These are phyloP conservation scores for Heritiera fomes DNA, from an alignment of 345 rosid genomes.

Conservation along the genomic window DNA sequence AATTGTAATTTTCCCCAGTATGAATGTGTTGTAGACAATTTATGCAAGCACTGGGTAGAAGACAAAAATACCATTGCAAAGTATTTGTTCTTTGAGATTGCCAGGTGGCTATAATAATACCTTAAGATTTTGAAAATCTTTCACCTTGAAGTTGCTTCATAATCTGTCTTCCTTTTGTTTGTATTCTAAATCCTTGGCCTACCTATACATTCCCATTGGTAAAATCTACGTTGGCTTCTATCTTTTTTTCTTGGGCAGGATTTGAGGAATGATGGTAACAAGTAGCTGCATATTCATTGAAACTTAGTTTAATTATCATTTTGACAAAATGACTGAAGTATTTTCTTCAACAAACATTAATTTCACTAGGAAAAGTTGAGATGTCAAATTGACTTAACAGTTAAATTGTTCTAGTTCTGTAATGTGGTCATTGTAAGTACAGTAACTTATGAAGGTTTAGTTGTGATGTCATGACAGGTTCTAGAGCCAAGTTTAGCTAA, in stretches of 20 bases:
- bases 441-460: constrained; percentile 19
- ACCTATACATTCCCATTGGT: neutral
- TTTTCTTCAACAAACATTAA: constrained; percentile 8
- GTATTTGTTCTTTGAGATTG: neutral
- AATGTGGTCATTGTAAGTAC: constrained; percentile 8
- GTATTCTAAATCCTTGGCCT: neutral
- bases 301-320: constrained; percentile 9
- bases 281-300: neutral
- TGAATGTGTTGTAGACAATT: neutral
- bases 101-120: neutral
- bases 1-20: neutral
- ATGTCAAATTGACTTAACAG: neutral
- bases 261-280: neutral
- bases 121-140: neutral
- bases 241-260: neutral
- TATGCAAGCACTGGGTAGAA: neutral
- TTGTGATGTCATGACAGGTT: constrained; percentile 55
- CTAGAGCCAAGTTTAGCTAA: constrained; percentile 93
- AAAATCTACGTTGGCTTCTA: neutral
- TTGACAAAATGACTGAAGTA: neutral
- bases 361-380: neutral
- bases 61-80: neutral
- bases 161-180: neutral
- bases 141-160: neutral
- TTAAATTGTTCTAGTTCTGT: neutral